Evolutionary conservation across 345 rosid genomes (phyloP), one percentile per base, ranked within the genome.

Genomic region (Abelmoschus esculentus): DNA sequence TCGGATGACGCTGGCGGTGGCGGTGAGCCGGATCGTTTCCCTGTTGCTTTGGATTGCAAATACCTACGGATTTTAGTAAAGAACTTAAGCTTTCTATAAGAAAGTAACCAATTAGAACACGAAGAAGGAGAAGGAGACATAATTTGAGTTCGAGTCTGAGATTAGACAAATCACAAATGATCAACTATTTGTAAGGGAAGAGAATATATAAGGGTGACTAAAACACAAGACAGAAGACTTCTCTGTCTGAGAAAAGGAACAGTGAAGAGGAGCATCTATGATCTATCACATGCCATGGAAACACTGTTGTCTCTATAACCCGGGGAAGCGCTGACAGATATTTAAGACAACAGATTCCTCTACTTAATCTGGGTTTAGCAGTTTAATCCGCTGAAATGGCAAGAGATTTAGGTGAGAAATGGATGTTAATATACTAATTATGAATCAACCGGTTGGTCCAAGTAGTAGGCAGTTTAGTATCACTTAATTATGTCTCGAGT

Each of bases 31-130:
- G 29, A 72, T 1, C 75, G 71, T 64, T 79, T 86, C 7, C 83
- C 80, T 8, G 81, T 50, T 3, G 87, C 26, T 76, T 85, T 91
- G 53, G 85, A 67, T 75, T 79, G 86, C 67, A 91, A 60, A 80
- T 88, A 85, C 12, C 86, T 74, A 40, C 93, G 85, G 69, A 91
- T 67, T 18, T 74, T 86, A 61, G 84, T 73, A 49, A 88, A 87
- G 81, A 91, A 85, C 4, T 73, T 84, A 34, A 85, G 83, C 66
- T 84, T 84, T 58, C 72, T 73, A 81, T 61, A 72, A 60, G 86
- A 81, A 54, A 76, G 46, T 4, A 74, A 59, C 85, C 89, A 82
- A 70, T 73, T 28, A 70, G 58, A 54, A 19, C 28, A 54, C 3
- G 54, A 15, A 49, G 53, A 14, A 47, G 57, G 17, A 17, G 57